These are phyloP conservation scores for Benincasa hispida DNA, from an alignment of 306 rosid species.

Conservation along the genomic window DNA sequence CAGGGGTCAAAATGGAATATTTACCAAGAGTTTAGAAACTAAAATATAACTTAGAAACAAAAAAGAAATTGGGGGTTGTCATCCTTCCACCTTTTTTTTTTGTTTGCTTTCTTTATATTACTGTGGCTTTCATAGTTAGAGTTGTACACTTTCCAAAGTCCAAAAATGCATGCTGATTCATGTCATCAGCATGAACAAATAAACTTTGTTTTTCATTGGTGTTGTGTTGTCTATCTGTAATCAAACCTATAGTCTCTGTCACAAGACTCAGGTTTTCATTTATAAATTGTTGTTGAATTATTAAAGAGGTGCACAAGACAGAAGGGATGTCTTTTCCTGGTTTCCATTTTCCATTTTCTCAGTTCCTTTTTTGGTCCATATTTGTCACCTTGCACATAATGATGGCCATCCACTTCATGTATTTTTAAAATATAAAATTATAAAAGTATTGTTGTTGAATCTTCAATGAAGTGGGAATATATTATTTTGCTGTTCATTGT, in stretches of 20 bases:
- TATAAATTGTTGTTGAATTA: not conserved
- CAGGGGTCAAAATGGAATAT: not conserved
- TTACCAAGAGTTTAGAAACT: not conserved
- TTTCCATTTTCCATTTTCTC: not conserved
- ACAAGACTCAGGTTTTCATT: not conserved
- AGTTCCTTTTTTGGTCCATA: not conserved
- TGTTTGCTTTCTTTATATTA: not conserved
- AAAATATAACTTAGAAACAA: not conserved
- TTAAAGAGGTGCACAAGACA: not conserved
- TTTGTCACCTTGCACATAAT: conserved; percentile 4
- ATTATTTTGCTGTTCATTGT: not conserved
- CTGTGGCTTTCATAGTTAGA: not conserved
- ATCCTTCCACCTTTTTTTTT: not conserved
- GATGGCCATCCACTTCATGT: not conserved
- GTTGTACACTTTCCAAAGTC: not conserved
- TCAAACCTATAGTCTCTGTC: not conserved
- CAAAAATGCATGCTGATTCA: not conserved
- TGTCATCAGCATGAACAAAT: not conserved
- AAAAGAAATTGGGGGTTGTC: not conserved
- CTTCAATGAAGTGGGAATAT: not conserved
- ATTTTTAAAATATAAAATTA: not conserved
- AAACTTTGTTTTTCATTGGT: not conserved
- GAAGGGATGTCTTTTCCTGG: not conserved
- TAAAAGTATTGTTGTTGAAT: not conserved
- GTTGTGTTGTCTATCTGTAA: not conserved